Evolutionary conservation across 495 filamentous ascomycete genomes (phyloP).

Genomic region (Tuber aestivum): DNA sequence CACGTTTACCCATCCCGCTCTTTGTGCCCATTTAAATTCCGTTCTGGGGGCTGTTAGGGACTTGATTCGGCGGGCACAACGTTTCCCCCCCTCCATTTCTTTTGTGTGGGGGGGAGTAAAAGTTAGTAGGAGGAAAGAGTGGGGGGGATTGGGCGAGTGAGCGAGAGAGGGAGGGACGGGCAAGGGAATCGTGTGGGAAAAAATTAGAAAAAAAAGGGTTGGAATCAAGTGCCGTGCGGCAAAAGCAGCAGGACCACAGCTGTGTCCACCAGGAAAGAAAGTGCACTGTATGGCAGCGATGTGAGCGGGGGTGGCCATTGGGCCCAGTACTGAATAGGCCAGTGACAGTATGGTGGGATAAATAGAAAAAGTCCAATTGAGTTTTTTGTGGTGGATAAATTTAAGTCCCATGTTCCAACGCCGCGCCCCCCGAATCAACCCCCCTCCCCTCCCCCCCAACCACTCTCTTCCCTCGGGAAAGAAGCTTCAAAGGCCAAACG

Average conservation of each 20-base stretch:
- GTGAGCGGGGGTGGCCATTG: conserved; percentile 4
- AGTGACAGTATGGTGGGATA: background rate
- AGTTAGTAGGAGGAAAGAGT: background rate
- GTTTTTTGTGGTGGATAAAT: background rate
- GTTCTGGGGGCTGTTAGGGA: background rate
- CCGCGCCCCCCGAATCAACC: background rate
- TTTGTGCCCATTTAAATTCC: background rate
- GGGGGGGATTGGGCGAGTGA: background rate
- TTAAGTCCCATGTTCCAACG: background rate
- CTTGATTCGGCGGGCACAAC: background rate
- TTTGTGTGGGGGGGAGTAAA: background rate
- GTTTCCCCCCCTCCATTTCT: background rate
- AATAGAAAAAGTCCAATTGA: background rate
- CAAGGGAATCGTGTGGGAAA: background rate
- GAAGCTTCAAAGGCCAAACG: background rate
- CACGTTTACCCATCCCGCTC: background rate
- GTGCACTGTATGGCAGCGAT: background rate
- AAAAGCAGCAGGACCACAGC: background rate
- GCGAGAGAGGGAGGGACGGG: background rate
- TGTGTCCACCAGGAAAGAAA: background rate
- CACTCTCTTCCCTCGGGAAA: background rate
- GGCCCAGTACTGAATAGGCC: background rate
- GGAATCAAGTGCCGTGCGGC: conserved; percentile 2
- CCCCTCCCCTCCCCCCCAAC: too few relatives aligned
- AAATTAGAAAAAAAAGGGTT: background rate